Percentiles rank a stretch among this genome's conserved stretches.
Conservation (phyloP, 2,329 filamentous ascomycete species). For the Claviceps fusiformis region DNA sequence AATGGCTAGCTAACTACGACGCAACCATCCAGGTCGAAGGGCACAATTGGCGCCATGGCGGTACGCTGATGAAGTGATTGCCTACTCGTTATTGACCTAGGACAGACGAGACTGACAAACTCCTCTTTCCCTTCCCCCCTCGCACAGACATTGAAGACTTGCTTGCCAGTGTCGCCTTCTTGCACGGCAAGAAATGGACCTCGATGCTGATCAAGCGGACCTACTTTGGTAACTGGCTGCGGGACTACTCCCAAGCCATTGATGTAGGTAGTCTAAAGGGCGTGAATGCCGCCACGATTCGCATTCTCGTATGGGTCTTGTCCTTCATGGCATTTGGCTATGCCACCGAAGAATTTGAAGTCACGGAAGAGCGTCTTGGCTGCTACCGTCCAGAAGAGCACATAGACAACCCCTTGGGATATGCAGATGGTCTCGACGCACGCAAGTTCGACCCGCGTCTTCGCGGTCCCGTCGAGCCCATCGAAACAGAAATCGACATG, state of each 20-base stretch:
- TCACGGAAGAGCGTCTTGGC: constrained; percentile 66
- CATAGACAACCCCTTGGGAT: constrained; percentile 69
- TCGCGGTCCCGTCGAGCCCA: constrained; percentile 59
- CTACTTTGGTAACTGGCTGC: constrained; percentile 79
- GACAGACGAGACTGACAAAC: not conserved
- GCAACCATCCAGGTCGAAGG: constrained; percentile 41
- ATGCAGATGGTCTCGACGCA: constrained; percentile 77
- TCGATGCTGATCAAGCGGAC: constrained; percentile 63
- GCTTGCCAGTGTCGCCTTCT: constrained; percentile 62
- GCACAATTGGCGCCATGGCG: constrained; percentile 57
- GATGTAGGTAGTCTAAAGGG: constrained; percentile 70
- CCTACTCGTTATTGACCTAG: not conserved
- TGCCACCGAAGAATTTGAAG: constrained; percentile 75
- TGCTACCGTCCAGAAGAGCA: constrained; percentile 67
- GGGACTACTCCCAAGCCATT: constrained; percentile 74
- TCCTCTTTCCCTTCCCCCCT: not conserved
- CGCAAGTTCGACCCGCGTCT: constrained; percentile 69
- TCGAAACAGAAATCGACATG: constrained; percentile 60
- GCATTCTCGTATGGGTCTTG: constrained; percentile 68
- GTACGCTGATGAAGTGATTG: constrained; percentile 18
- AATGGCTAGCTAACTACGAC: not conserved
- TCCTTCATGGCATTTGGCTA: constrained; percentile 74
- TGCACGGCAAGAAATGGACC: constrained; percentile 76
- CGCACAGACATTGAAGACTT: constrained; percentile 64
- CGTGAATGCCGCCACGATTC: constrained; percentile 64